These are phyloP conservation scores for Dothiorella sarmentorum DNA, from an alignment of 2,329 filamentous ascomycete species.

Conservation along the genomic window DNA sequence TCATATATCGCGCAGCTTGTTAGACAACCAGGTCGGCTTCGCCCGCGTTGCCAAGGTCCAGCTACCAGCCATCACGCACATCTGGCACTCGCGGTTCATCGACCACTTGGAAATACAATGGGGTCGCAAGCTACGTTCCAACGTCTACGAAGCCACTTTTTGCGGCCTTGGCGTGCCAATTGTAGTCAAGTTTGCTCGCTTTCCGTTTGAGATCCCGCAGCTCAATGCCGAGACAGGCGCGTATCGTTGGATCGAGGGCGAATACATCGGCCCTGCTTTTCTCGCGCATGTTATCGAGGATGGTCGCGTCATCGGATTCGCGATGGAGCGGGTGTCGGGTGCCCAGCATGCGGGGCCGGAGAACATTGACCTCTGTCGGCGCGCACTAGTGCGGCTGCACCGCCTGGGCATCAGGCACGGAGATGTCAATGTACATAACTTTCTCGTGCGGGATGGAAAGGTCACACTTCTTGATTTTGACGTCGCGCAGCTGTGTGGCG, in stretches of 20 bases:
- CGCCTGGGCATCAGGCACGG: slow-evolving; percentile 35
- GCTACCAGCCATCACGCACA: slow-evolving; percentile 32
- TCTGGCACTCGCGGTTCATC: too few relatives aligned
- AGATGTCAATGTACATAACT: slow-evolving; percentile 40
- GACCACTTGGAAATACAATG: too few relatives aligned
- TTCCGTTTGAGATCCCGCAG: slow-evolving; percentile 37
- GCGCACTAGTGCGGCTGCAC: slow-evolving; percentile 32
- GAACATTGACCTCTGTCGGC: slow-evolving; percentile 31
- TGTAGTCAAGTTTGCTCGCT: slow-evolving; percentile 41
- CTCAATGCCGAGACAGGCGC: slow-evolving; percentile 37
- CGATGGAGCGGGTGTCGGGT: too few relatives aligned
- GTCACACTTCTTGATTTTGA: slow-evolving; percentile 37
- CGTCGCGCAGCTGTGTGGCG: slow-evolving; percentile 21
- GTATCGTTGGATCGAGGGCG: slow-evolving; percentile 37
- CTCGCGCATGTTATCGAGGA: slow-evolving; percentile 40
- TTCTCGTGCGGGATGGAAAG: slow-evolving; percentile 30
- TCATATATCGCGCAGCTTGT: slow-evolving; percentile 29
- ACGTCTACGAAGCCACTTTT: too few relatives aligned
- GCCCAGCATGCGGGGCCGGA: slow-evolving; percentile 26
- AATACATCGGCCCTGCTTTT: slow-evolving; percentile 37
- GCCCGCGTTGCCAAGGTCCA: slow-evolving; percentile 25
- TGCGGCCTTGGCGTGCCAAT: slow-evolving; percentile 6
- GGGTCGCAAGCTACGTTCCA: too few relatives aligned
- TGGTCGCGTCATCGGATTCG: slow-evolving; percentile 40
- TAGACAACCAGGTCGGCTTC: slow-evolving; percentile 21